phyloP scores from a whole-genome alignment of 192 early-diverging fungal genomes.

The Coemansia sp. region DNA sequence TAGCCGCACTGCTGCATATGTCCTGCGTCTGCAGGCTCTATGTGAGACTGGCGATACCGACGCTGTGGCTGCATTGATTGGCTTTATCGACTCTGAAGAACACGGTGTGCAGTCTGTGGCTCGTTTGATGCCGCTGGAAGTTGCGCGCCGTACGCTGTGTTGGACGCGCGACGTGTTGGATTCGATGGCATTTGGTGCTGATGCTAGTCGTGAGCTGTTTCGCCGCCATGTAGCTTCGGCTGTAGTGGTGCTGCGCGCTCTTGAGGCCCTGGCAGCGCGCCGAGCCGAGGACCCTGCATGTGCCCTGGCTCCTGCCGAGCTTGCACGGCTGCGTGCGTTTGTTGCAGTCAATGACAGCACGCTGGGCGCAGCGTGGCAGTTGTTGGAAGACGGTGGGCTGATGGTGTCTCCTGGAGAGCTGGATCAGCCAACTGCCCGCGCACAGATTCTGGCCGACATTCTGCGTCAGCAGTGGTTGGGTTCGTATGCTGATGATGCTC shows the following conservation, averaged over 20 bases:
- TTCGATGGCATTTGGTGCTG: conserved; percentile 27
- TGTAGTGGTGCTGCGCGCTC: conserved; percentile 18
- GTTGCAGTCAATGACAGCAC: conserved; percentile 15
- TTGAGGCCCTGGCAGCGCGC: conserved; percentile 11
- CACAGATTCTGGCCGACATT: conserved; percentile 39
- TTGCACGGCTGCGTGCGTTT: conserved; percentile 12
- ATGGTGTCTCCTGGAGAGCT: conserved; percentile 52
- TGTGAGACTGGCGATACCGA: conserved; percentile 44
- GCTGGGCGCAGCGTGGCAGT: conserved; percentile 39
- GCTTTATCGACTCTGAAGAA: conserved; percentile 28
- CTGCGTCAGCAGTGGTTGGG: conserved; percentile 41
- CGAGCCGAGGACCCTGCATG: neutral
- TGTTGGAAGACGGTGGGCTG: conserved; percentile 37
- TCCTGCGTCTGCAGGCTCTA: conserved; percentile 53
- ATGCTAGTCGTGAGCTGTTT: conserved; percentile 26
- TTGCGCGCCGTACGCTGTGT: conserved; percentile 32
- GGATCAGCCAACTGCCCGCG: conserved; percentile 17
- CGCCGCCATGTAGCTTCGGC: conserved; percentile 12
- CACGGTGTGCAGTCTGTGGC: conserved; percentile 9
- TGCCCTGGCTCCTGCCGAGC: conserved; percentile 10
- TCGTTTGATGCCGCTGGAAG: conserved; percentile 25
- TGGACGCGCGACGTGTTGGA: conserved; percentile 48
- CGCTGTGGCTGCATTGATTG: conserved; percentile 9
- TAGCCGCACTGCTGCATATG: conserved; percentile 55
- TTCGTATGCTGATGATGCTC: neutral